phyloP scores from a whole-genome alignment of 768 basidiomycete genomes.

The Boletus rufocinnamomeus region DNA sequence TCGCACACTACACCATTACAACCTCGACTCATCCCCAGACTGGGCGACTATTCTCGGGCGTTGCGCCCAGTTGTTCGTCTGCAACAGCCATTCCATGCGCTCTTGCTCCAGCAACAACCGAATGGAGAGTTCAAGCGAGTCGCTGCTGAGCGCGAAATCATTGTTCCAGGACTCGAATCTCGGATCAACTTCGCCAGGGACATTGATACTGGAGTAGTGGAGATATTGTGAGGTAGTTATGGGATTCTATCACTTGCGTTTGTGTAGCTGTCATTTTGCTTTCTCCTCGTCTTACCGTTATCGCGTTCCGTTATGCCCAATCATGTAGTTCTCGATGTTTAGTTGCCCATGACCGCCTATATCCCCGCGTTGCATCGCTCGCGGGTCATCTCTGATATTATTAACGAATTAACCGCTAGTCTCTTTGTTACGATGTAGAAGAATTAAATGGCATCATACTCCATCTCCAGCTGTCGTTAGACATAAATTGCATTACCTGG shows the following conservation, averaged over 20 bases:
- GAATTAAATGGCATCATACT: too few species aligned
- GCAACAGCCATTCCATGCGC: slow-evolving; percentile 8
- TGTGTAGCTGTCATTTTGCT: neutral
- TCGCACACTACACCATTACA: neutral
- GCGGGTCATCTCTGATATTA: too few species aligned
- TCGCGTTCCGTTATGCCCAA: neutral
- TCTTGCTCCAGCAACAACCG: slow-evolving; percentile 8
- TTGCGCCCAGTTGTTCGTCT: slow-evolving; percentile 11
- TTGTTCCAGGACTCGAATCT: neutral
- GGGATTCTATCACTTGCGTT: neutral
- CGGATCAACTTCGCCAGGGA: neutral
- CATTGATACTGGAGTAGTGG: neutral
- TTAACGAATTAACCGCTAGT: too few species aligned
- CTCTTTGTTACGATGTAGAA: too few species aligned
- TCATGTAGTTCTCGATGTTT: too few species aligned
- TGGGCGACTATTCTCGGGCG: neutral
- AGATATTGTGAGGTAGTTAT: neutral
- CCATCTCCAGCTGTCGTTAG: too few species aligned
- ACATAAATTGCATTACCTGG: too few species aligned
- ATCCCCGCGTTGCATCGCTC: too few species aligned
- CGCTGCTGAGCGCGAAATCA: slow-evolving; percentile 4
- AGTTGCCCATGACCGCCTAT: too few species aligned
- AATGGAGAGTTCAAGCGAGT: slow-evolving; percentile 21
- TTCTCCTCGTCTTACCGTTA: too few species aligned
- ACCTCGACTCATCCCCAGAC: too few species aligned